Evolutionary conservation across 345 rosid species (phyloP).

Genomic region (Eucalyptus pauciflora): DNA sequence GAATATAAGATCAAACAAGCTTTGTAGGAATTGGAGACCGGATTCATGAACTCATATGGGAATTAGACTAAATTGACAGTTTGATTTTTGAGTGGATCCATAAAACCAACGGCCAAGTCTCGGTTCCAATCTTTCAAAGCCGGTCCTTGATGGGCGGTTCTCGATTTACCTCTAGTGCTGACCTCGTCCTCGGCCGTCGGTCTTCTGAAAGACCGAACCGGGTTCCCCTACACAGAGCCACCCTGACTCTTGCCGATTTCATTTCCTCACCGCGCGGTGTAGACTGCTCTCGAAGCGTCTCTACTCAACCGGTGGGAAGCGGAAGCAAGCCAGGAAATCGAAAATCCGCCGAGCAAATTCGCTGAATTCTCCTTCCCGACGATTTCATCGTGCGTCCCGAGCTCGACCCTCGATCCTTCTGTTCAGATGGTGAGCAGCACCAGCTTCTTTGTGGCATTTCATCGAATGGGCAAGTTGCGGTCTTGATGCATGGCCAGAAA

Average conservation of each 20-base stretch:
- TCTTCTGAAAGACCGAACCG: background rate
- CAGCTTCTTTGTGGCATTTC: background rate
- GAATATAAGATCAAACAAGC: too few species aligned
- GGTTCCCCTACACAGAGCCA: background rate
- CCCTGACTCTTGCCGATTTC: background rate
- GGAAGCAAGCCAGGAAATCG: background rate
- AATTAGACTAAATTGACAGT: accelerated
- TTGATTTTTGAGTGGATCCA: too few species aligned
- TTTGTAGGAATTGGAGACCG: too few species aligned
- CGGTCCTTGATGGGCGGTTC: too few species aligned
- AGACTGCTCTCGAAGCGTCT: background rate
- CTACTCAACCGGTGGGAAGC: background rate
- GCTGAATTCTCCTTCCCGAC: background rate
- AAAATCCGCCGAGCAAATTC: background rate
- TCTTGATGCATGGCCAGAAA: background rate
- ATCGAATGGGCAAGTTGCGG: background rate
- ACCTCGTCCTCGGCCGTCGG: background rate
- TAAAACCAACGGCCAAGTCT: too few species aligned
- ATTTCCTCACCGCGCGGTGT: background rate
- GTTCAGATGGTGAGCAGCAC: background rate
- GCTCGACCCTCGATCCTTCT: background rate
- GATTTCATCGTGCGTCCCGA: background rate
- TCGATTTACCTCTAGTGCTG: background rate
- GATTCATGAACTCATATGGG: accelerated
- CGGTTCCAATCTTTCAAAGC: too few species aligned